Base-by-base conservation (phyloP, 371 early-diverging fungal species). In the Mortierella sp. region DNA sequence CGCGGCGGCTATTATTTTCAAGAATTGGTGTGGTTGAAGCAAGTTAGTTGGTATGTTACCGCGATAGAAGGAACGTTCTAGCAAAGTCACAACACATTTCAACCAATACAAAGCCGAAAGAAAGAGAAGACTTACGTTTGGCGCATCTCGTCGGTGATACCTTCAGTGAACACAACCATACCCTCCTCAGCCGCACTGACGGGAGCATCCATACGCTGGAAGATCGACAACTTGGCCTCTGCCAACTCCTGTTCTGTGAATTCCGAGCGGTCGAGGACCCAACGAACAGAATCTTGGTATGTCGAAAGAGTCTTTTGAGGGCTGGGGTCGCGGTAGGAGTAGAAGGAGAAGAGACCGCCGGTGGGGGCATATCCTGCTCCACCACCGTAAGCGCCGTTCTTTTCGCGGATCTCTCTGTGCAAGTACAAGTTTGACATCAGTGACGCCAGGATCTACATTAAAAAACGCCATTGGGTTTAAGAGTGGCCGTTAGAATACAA, bases 371-470 rank as follows among this genome's bases (percentile, higher is more conserved):
- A 97, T 1, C 89, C 80, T 3, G 97, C 95, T 48, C 97, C 97
- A 29, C 97, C 98, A 24, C 98, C 98, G 88, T 99, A 99, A 10
- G 99, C 99, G 46, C 99, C 99, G 79, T 97, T 96, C 92, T 96
- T 97, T 87, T 99, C 99, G 80, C 99, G 95, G 60, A 99, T 95
- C 88, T 98, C 98, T 38, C 95, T 94, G 88, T 99, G 99, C 38
- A 98, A 89, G 88, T 91, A 97, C 75, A 96, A 91, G 80, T 92
- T 92, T 10, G 97, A 96, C 91, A 98, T 90, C 21, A 98, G 88
- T 6, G 95, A 95, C 0, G 96, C 94, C 7, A 98, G 87, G 7
- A 97, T 89, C 87, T 85, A 76, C 12, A 71, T n/a, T 54, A 58
- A 70, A 44, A 21, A 6, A 18, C 43, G 21, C 48, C 48, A 46